Evolutionary conservation across 2,329 filamentous ascomycete species (phyloP), one percentile per base, ranked within the genome.

Genomic region (Orbilia brochopaga): DNA sequence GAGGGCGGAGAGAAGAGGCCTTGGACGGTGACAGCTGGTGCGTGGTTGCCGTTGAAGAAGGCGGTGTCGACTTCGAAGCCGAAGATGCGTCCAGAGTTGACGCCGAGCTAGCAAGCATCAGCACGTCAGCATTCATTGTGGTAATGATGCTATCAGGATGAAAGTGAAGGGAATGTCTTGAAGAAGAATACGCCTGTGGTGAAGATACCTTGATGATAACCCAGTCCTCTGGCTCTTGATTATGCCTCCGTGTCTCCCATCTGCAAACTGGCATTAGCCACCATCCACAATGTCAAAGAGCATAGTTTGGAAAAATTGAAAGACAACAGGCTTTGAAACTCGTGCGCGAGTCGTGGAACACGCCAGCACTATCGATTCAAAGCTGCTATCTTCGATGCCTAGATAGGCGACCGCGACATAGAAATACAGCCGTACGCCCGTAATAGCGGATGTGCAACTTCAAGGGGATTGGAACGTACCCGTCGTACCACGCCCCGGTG

Each of bases 21-120:
- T 78, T 93, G 87, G 17, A 94, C 88, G 0, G 87, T 90, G 77
- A 92, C 86, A 74, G 87, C 88, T 0, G 90, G 90, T 5, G 90
- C 90, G 78, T 93, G 88, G 80, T 93, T 93, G 70, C 90, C 90
- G 69, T 85, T 87, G 83, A 93, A 94, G 81, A 88, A 90, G 55
- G 89, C 86, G 1, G 90, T 93, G 80, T 93, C 90, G 74, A 93
- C 84, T 80, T 93, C 90, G 53, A 92, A 82, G 15, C 90, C 90
- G 69, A 85, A 84, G 27, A 93, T 85, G 15, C 83, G 88, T 52
- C 90, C 90, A 1, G 87, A 90, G 8, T 88, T 85, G 40, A 89
- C 87, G 53, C 87, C 87, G 4, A 89, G 82, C 62, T 69, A 32
- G 27, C 4, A 3, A 32, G 40, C 32, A 37, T 30, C 1, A 46